Conservation (phyloP, 345 rosid genomes). For the Citrus medica region DNA sequence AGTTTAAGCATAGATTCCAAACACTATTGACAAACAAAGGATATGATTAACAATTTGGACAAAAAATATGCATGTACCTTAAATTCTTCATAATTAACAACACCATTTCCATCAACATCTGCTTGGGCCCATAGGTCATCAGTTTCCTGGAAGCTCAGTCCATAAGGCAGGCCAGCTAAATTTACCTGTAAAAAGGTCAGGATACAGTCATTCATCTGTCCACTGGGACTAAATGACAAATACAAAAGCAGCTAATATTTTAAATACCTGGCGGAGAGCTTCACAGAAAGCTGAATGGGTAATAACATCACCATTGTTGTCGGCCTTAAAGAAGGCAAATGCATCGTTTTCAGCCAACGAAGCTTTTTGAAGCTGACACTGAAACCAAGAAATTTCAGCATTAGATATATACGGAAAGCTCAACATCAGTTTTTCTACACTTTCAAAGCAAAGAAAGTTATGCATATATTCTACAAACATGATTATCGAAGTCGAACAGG, state of each 20-base stretch:
- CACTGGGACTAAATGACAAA: background rate
- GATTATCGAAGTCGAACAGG: no score
- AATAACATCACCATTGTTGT: conserved; percentile 39
- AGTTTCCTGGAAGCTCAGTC: conserved; percentile 59
- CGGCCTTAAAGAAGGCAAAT: conserved; percentile 56
- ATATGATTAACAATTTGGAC: background rate
- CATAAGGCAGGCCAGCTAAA: conserved; percentile 51
- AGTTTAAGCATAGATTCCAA: background rate
- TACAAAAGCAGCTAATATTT: background rate
- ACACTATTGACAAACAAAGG: background rate
- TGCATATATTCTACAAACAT: background rate
- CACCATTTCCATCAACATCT: conserved; percentile 56
- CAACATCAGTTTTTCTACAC: background rate
- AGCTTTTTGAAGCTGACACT: conserved; percentile 64
- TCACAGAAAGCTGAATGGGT: conserved; percentile 61
- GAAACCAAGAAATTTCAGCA: conserved; percentile 20
- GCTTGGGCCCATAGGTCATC: conserved; percentile 64
- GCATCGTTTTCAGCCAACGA: conserved; percentile 52
- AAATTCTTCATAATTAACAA: conserved; percentile 58
- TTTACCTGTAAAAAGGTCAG: conserved; percentile 39
- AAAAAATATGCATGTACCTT: conserved; percentile 35
- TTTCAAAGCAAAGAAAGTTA: background rate
- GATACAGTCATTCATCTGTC: conserved; percentile 12
- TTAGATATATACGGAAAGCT: conserved; percentile 1
- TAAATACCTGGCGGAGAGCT: conserved; percentile 59